Evolutionary conservation across 495 filamentous ascomycete species (phyloP).

Genomic region (Venustampulla echinocandica): DNA sequence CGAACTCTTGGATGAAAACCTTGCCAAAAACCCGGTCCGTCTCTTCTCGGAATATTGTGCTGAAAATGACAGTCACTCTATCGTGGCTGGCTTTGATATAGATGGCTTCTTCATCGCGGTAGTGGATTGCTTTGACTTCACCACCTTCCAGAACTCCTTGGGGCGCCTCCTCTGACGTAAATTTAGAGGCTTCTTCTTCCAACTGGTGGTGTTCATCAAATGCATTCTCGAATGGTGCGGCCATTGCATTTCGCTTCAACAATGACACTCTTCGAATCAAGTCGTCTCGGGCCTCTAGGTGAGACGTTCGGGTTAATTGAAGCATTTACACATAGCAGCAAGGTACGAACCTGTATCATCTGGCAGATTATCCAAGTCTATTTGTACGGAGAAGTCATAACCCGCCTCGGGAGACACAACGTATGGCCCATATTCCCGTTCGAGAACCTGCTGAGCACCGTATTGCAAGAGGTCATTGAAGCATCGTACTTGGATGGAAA

Average conservation of each 20-base stretch:
- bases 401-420: slow-evolving; percentile 80
- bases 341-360: slow-evolving; percentile 51
- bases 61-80: slow-evolving; percentile 97
- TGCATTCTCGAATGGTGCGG: slow-evolving; percentile 91
- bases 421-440: slow-evolving; percentile 88
- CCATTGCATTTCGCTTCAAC: slow-evolving; percentile 96
- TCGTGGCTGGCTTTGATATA: slow-evolving; percentile 97
- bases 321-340: background rate
- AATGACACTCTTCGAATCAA: slow-evolving; percentile 78
- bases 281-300: slow-evolving; percentile 75
- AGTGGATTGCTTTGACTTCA: slow-evolving; percentile 92
- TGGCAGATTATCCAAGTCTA: slow-evolving; percentile 83
- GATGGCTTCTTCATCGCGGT: slow-evolving; percentile 98
- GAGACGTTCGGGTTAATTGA: slow-evolving; percentile 4
- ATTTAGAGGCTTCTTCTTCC: slow-evolving; percentile 78
- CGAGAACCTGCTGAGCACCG: slow-evolving; percentile 82
- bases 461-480: slow-evolving; percentile 86
- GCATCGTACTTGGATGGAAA: slow-evolving; percentile 91
- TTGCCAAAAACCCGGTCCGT: slow-evolving; percentile 96
- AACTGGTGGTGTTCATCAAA: slow-evolving; percentile 87
- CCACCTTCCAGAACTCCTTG: slow-evolving; percentile 81
- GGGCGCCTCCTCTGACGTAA: slow-evolving; percentile 83
- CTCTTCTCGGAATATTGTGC: slow-evolving; percentile 94
- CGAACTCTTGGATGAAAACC: slow-evolving; percentile 91
- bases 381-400: slow-evolving; percentile 86